Percentiles rank a stretch among this genome's conserved stretches.
phyloP scores from a whole-genome alignment of 2,329 filamentous ascomycete genomes.

The Ceratocystis destructans region DNA sequence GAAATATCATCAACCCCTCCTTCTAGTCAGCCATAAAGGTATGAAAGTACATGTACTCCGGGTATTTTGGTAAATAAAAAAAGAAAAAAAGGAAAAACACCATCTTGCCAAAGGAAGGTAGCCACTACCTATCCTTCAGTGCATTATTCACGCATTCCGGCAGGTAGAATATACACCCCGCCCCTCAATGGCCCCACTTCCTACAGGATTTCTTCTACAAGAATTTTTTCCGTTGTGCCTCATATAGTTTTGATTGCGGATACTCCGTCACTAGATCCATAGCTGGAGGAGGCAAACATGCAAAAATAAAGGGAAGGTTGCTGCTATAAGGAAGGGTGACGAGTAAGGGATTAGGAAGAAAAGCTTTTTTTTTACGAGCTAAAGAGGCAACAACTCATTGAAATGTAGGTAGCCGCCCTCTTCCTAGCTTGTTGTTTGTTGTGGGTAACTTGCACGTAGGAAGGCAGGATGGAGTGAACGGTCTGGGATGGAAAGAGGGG shows the following conservation, averaged over 20 bases:
- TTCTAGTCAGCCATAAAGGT: background rate
- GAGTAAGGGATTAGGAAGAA: background rate
- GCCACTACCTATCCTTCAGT: background rate
- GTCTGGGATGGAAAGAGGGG: conserved; percentile 15
- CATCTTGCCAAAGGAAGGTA: background rate
- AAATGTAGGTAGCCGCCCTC: conserved; percentile 4
- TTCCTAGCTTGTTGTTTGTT: conserved; percentile 6
- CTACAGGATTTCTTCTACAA: background rate
- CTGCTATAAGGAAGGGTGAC: background rate
- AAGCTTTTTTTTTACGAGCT: background rate
- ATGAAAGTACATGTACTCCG: background rate
- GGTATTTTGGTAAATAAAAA: background rate
- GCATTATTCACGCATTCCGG: background rate
- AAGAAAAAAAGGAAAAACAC: background rate
- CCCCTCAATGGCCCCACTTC: background rate
- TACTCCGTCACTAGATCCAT: conserved; percentile 12
- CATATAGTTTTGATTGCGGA: conserved; percentile 10
- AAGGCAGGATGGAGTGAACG: background rate
- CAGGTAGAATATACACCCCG: background rate
- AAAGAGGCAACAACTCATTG: background rate
- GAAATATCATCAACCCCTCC: background rate
- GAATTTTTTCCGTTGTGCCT: background rate
- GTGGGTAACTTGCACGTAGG: background rate
- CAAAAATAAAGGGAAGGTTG: background rate
- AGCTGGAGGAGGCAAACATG: conserved; percentile 4